phyloP scores from a whole-genome alignment of 345 rosid genomes.

The Carallia pectinifolia region DNA sequence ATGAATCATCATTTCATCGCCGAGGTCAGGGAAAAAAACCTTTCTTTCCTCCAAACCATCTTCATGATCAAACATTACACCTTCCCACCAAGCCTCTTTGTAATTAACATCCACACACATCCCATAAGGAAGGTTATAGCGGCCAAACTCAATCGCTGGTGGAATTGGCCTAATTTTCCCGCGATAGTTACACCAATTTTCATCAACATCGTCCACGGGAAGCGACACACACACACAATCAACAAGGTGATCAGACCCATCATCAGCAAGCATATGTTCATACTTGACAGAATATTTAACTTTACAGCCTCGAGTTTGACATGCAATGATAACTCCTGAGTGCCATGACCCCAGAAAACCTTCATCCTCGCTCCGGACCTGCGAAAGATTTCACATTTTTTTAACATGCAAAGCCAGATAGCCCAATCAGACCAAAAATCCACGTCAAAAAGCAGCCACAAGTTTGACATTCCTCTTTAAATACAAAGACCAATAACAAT shows the following conservation, averaged over 20 bases:
- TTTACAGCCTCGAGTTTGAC: slow-evolving; percentile 8
- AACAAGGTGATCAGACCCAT: slow-evolving; percentile 35
- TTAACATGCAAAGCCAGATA: neutral
- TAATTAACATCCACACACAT: slow-evolving; percentile 58
- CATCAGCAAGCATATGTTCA: slow-evolving; percentile 49
- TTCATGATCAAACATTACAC: slow-evolving; percentile 62
- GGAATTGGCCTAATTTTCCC: slow-evolving; percentile 64
- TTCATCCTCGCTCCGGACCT: slow-evolving; percentile 75
- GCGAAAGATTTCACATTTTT: slow-evolving; percentile 1
- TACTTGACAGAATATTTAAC: slow-evolving; percentile 39
- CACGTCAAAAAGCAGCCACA: no score
- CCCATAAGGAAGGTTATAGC: slow-evolving; percentile 44
- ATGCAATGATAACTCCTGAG: slow-evolving; percentile 42
- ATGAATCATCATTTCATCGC: slow-evolving; percentile 51
- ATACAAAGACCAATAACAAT: neutral
- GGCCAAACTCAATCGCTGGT: slow-evolving; percentile 32
- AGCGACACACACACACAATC: slow-evolving; percentile 45
- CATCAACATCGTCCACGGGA: slow-evolving; percentile 29
- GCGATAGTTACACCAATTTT: slow-evolving; percentile 19
- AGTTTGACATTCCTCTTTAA: neutral
- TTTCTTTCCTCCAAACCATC: slow-evolving; percentile 46
- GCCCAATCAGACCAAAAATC: neutral
- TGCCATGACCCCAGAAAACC: slow-evolving; percentile 88
- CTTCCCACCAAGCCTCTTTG: slow-evolving; percentile 86
- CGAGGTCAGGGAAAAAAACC: slow-evolving; percentile 81